Evolutionary conservation across 176 grass and related monocot genomes (phyloP).

Genomic region (Musa acuminata): DNA sequence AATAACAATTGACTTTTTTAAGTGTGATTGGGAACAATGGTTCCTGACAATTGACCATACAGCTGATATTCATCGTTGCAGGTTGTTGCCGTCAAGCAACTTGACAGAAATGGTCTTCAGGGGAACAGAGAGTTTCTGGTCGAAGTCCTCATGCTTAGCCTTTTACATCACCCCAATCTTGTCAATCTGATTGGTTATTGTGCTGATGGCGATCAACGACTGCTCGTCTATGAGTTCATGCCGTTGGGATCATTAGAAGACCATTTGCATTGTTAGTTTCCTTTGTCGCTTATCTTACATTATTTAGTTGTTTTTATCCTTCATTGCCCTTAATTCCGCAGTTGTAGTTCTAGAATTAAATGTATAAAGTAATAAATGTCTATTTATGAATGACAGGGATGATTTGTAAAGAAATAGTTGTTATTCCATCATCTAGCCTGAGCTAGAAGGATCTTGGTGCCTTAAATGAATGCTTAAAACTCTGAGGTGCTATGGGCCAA

Average conservation of each 20-base stretch:
- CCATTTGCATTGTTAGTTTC: conserved; percentile 11
- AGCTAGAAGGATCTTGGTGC: background rate
- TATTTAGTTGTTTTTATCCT: background rate
- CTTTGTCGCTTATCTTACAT: background rate
- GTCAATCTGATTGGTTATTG: conserved; percentile 14
- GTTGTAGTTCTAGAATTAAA: no score
- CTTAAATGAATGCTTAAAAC: no score
- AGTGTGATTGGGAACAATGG: no score
- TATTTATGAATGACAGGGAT: background rate
- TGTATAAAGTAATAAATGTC: no score
- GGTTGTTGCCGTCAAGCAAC: conserved; percentile 10
- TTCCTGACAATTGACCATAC: background rate
- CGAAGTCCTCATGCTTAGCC: conserved; percentile 13
- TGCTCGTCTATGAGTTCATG: conserved; percentile 15
- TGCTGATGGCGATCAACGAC: conserved; percentile 11
- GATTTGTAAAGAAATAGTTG: background rate
- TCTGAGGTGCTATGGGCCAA: no score
- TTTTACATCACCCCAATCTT: conserved; percentile 12
- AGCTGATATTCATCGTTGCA: background rate
- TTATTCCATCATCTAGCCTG: background rate
- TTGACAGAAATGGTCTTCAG: conserved; percentile 10
- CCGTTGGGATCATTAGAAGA: conserved; percentile 11
- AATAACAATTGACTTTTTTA: background rate
- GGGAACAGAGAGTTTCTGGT: conserved; percentile 14
- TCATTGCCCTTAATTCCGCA: no score